phyloP scores from a whole-genome alignment of 345 rosid genomes.

The Rhodamnia argentea region DNA sequence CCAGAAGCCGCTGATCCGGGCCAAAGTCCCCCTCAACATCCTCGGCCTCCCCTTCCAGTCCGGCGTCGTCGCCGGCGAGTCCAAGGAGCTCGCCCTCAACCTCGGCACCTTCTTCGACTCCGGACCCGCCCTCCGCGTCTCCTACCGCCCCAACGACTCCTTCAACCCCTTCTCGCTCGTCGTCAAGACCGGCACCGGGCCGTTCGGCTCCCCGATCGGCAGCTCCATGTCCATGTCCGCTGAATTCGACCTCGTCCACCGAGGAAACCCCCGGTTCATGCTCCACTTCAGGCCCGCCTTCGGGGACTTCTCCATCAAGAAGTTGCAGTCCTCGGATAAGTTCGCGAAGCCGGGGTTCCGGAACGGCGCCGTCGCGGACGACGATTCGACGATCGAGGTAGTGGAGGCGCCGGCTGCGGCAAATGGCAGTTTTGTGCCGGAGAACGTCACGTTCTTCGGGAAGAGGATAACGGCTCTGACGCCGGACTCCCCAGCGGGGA shows the following conservation, averaged over 20 bases:
- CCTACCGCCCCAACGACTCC: constrained; percentile 90
- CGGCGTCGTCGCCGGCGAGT: constrained; percentile 80
- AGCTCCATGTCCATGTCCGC: constrained; percentile 91
- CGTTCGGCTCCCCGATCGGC: constrained; percentile 65
- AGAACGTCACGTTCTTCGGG: constrained; percentile 10
- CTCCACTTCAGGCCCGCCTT: constrained; percentile 82
- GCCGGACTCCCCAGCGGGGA: constrained; percentile 16
- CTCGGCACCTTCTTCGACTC: constrained; percentile 78
- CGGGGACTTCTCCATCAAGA: constrained; percentile 86
- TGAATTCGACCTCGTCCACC: constrained; percentile 59
- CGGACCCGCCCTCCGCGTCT: constrained; percentile 68
- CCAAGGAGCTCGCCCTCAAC: constrained; percentile 69
- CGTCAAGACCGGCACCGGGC: constrained; percentile 78
- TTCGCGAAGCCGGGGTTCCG: constrained; percentile 11
- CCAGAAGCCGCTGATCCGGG: constrained; percentile 67
- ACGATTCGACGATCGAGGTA: constrained; percentile 51
- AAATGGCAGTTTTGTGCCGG: constrained; percentile 13
- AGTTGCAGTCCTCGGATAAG: constrained; percentile 51
- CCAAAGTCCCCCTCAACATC: constrained; percentile 71
- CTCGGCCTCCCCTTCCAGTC: constrained; percentile 86
- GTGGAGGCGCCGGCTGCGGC: constrained; percentile 33
- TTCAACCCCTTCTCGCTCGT: constrained; percentile 80
- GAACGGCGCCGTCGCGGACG: constrained; percentile 18
- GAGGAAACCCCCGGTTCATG: constrained; percentile 77
- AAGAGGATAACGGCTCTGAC: constrained; percentile 23